Evolutionary conservation across 352 stramenopile species (phyloP).

Genomic region (Albugo candida): DNA sequence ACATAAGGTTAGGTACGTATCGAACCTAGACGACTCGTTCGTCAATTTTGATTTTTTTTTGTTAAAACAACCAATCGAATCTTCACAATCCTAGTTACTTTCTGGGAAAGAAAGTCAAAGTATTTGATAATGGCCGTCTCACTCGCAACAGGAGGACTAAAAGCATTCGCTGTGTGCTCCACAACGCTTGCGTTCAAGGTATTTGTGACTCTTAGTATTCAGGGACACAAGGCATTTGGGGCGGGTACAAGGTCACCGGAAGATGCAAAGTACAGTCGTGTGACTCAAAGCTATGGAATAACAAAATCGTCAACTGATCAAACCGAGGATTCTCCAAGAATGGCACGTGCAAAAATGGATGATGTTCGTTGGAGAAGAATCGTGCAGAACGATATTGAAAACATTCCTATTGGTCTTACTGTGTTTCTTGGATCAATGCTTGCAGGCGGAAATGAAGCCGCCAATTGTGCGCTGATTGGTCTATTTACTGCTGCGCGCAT

Average conservation of each 20-base stretch:
- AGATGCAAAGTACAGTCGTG: conserved; percentile 8
- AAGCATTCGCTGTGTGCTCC: conserved; percentile 16
- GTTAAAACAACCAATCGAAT: no score
- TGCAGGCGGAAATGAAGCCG: conserved; percentile 18
- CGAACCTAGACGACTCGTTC: no score
- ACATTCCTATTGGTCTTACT: conserved; percentile 21
- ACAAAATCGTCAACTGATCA: conserved; percentile 2
- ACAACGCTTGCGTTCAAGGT: conserved; percentile 18
- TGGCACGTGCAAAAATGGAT: conserved; percentile 4
- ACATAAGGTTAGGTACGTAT: no score
- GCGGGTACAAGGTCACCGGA: conserved; percentile 14
- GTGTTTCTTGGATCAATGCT: conserved; percentile 25
- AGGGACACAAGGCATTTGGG: conserved; percentile 17
- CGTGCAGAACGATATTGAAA: conserved; percentile 29
- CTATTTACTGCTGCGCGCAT: conserved; percentile 17
- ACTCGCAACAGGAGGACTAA: conserved; percentile 12
- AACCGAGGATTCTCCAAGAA: neutral
- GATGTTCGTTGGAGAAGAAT: conserved; percentile 28
- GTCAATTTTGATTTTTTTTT: no score
- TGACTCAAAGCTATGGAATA: conserved; percentile 13
- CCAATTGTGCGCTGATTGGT: conserved; percentile 19
- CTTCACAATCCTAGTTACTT: no score
- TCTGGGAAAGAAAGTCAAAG: no score
- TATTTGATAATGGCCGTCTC: conserved; percentile 6
- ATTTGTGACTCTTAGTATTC: conserved; percentile 13